Evolutionary conservation across 768 basidiomycete species (phyloP).

Genomic region (Mycena galericulata): DNA sequence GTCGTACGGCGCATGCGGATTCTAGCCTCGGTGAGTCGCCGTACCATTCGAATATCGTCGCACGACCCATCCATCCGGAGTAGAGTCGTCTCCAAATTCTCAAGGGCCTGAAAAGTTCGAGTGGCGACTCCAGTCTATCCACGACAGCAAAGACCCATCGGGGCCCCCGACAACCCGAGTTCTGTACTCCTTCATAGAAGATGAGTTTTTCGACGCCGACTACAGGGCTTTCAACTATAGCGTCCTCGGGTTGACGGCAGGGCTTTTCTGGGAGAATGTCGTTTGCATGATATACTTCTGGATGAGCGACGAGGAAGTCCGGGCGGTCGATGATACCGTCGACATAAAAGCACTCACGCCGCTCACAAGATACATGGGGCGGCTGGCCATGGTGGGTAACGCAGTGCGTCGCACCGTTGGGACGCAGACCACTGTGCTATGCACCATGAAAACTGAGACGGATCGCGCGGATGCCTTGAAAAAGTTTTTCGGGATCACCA

Average conservation of each 20-base stretch:
- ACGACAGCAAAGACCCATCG: background rate
- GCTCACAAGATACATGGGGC: slow-evolving; percentile 27
- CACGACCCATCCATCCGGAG: background rate
- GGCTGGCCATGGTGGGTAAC: slow-evolving; percentile 25
- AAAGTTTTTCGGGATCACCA: slow-evolving; percentile 25
- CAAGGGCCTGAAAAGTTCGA: slow-evolving; percentile 28
- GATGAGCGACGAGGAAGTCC: slow-evolving; percentile 30
- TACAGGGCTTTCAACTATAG: slow-evolving; percentile 23
- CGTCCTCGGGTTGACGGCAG: slow-evolving; percentile 16
- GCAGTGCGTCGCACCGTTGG: slow-evolving; percentile 28
- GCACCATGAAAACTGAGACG: slow-evolving; percentile 19
- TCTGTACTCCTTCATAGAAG: slow-evolving; percentile 40
- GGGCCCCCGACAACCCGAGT: slow-evolving; percentile 25
- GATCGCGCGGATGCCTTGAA: slow-evolving; percentile 29
- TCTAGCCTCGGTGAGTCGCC: slow-evolving; percentile 32
- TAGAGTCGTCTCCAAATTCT: slow-evolving; percentile 22
- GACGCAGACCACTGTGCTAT: slow-evolving; percentile 15
- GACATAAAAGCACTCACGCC: slow-evolving; percentile 9
- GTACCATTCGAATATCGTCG: background rate
- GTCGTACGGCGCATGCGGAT: slow-evolving; percentile 24
- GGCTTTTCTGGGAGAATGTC: slow-evolving; percentile 33
- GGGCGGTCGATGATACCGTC: background rate
- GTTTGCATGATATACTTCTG: slow-evolving; percentile 30
- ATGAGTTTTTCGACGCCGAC: slow-evolving; percentile 39
- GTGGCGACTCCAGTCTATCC: slow-evolving; percentile 33